Evolutionary conservation across 352 stramenopile genomes (phyloP).

Genomic region (Globisporangium parvum): DNA sequence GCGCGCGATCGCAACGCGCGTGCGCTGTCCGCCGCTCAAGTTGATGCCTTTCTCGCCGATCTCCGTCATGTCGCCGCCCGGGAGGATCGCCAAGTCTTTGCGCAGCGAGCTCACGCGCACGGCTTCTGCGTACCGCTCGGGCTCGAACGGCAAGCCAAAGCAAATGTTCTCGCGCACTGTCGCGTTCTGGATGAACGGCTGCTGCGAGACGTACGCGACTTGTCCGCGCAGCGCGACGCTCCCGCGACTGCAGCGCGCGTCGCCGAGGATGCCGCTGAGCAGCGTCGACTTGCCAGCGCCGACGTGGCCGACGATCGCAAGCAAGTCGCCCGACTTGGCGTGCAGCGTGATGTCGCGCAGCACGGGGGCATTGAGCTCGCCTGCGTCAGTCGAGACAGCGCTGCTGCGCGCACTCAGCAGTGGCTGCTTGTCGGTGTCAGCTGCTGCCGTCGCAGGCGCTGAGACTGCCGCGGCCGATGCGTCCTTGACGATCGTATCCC

Average conservation of each 20-base stretch:
- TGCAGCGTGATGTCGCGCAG: slow-evolving; percentile 56
- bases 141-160: slow-evolving; percentile 36
- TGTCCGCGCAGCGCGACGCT: slow-evolving; percentile 26
- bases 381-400: slow-evolving; percentile 9
- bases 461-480: slow-evolving; percentile 26
- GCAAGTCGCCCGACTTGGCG: slow-evolving; percentile 74
- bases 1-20: slow-evolving; percentile 89
- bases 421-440: slow-evolving; percentile 15
- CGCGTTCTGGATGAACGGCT: slow-evolving; percentile 49
- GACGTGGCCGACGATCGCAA: slow-evolving; percentile 59
- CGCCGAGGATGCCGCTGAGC: slow-evolving; percentile 37
- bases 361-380: slow-evolving; percentile 26
- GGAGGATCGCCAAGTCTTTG: slow-evolving; percentile 87
- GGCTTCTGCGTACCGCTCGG: slow-evolving; percentile 28
- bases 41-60: slow-evolving; percentile 99
- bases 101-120: slow-evolving; percentile 66
- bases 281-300: slow-evolving; percentile 81
- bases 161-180: slow-evolving; percentile 45
- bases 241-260: slow-evolving; percentile 23
- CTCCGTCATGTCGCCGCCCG: slow-evolving; percentile 92
- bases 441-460: no score
- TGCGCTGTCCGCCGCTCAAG: slow-evolving; percentile 94
- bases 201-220: slow-evolving; percentile 50
- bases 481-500: slow-evolving; percentile 32
- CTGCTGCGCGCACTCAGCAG: slow-evolving; percentile 1